Percentiles rank a stretch among this genome's conserved stretches.
phyloP scores from a whole-genome alignment of 176 grass and related monocot species.

The Ampelocalamus luodianensis region DNA sequence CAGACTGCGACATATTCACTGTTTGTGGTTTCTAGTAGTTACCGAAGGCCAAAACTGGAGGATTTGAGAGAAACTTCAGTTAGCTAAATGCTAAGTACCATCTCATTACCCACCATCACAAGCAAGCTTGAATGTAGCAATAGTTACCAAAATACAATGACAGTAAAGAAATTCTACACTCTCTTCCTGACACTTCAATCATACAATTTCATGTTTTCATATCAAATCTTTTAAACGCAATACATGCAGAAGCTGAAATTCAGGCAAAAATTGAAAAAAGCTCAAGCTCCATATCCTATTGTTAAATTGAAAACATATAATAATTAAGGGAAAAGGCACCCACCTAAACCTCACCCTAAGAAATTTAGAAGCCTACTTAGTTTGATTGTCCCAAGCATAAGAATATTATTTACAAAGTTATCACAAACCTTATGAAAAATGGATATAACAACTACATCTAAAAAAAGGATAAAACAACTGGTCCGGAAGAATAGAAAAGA shows the following conservation, averaged over 20 bases:
- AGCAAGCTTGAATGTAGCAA: background rate
- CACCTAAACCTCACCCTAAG: background rate
- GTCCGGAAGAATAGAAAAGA: background rate
- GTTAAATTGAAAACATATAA: background rate
- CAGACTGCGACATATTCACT: slow-evolving; percentile 60
- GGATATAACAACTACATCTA: background rate
- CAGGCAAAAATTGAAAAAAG: background rate
- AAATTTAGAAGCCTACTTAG: background rate
- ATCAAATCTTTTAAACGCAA: background rate
- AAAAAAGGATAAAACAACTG: background rate
- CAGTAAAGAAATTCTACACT: background rate
- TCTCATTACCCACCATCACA: background rate
- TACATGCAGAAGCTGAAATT: background rate
- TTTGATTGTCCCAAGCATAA: background rate
- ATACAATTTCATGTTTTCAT: background rate
- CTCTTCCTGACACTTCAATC: background rate
- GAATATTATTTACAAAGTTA: background rate
- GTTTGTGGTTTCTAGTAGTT: slow-evolving; percentile 8
- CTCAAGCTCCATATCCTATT: background rate
- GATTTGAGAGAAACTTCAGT: slow-evolving; percentile 1
- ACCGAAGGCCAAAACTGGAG: slow-evolving; percentile 26
- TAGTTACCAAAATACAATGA: background rate
- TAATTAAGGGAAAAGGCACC: background rate
- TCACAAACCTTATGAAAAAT: background rate
- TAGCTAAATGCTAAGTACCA: background rate